phyloP scores from a whole-genome alignment of 2,329 filamentous ascomycete genomes.

The Macrophomina pseudophaseolina region DNA sequence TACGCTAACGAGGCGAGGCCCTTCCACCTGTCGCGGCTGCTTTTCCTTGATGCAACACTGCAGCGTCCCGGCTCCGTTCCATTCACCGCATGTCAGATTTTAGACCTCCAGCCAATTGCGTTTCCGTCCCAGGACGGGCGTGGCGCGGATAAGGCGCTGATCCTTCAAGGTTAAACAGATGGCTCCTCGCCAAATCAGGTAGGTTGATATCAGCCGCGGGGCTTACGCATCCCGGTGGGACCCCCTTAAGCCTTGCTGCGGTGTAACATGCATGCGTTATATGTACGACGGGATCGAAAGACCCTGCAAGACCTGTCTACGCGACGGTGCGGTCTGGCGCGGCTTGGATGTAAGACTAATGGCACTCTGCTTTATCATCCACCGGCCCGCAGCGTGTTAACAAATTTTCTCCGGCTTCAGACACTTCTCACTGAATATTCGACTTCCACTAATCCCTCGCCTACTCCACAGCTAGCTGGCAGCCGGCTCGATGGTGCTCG shows the following conservation, averaged over 20 bases:
- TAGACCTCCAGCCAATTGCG: not conserved
- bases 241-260: not conserved
- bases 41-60: not conserved
- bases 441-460: not conserved
- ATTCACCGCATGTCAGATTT: not conserved
- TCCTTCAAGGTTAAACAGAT: not conserved
- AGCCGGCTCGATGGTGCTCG: not conserved
- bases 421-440: too few species aligned
- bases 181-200: not conserved
- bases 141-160: not conserved
- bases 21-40: not conserved
- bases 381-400: not conserved
- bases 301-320: not conserved
- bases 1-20: not conserved
- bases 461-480: not conserved
- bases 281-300: not conserved
- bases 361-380: not conserved
- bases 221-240: not conserved
- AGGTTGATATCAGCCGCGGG: slow-evolving; percentile 17
- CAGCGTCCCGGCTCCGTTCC: not conserved
- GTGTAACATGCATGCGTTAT: not conserved
- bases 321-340: not conserved
- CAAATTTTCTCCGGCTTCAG: too few species aligned
- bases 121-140: not conserved
- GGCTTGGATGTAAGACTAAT: not conserved